Conservation (phyloP, 148 eudicot species). For the Fallopia convolvulus region DNA sequence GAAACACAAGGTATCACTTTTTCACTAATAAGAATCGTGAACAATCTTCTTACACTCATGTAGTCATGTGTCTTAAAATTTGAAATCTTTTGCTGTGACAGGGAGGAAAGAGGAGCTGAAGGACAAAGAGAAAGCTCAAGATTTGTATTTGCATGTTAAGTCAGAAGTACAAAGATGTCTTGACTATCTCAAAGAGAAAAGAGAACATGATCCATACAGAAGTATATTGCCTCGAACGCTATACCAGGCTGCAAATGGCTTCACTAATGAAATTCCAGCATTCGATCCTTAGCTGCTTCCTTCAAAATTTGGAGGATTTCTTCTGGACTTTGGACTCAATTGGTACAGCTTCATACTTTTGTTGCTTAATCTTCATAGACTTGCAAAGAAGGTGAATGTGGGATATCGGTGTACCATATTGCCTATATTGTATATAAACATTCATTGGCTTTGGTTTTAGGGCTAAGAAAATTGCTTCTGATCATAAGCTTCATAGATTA, state of each 20-base stretch:
- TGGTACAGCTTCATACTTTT: not conserved
- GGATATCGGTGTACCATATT: not conserved
- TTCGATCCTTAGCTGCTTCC: slow-evolving; percentile 29
- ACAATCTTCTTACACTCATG: not conserved
- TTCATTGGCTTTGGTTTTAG: not conserved
- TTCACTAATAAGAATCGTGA: not conserved
- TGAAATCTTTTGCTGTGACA: slow-evolving; percentile 8
- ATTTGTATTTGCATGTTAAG: slow-evolving; percentile 51
- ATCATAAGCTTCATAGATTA: not conserved
- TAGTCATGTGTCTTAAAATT: not conserved
- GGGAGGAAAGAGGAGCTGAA: slow-evolving; percentile 47
- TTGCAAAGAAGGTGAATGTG: not conserved
- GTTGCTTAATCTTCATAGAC: not conserved
- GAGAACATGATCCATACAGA: slow-evolving; percentile 68
- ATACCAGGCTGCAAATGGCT: slow-evolving; percentile 47
- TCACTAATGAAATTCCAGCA: slow-evolving; percentile 52
- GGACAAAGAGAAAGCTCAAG: slow-evolving; percentile 38
- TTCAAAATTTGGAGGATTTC: not conserved
- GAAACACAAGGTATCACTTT: slow-evolving; percentile 45
- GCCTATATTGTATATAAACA: not conserved
- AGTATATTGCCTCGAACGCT: slow-evolving; percentile 36
- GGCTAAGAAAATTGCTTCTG: not conserved
- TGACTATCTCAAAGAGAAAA: slow-evolving; percentile 52
- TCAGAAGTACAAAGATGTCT: slow-evolving; percentile 59
- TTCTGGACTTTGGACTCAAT: not conserved